Conservation (phyloP, 1,284 basidiomycete species). For the Mycocalia duriaeana region DNA sequence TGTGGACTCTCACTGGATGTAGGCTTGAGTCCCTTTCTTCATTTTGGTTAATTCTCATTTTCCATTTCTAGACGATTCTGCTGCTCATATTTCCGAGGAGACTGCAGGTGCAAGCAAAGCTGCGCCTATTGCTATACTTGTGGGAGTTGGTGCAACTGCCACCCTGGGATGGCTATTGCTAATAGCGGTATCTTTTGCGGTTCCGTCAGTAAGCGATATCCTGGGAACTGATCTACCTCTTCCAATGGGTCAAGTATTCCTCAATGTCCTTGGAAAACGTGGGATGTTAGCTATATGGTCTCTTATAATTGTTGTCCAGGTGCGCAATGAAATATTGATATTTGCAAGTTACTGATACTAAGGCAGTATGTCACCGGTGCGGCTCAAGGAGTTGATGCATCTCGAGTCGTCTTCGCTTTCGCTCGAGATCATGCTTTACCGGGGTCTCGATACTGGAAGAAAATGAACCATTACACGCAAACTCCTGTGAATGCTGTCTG, state of each 20-base stretch:
- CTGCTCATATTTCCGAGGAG: constrained; percentile 77
- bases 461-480: constrained; percentile 49
- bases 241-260: constrained; percentile 69
- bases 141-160: constrained; percentile 56
- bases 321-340: constrained; percentile 16
- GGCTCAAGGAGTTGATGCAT: constrained; percentile 72
- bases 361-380: constrained; percentile 66
- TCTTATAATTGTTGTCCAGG: constrained; percentile 67
- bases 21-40: constrained; percentile 18
- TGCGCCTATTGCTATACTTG: constrained; percentile 74
- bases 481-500: constrained; percentile 74
- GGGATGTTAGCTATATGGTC: constrained; percentile 72
- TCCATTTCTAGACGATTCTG: constrained; percentile 56
- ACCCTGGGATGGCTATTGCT: constrained; percentile 59
- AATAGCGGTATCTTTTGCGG: constrained; percentile 63
- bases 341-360: neutral
- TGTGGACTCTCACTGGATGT: constrained; percentile 79
- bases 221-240: constrained; percentile 49
- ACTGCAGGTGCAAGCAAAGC: constrained; percentile 59
- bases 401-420: constrained; percentile 71
- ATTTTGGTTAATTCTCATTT: neutral
- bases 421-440: constrained; percentile 70
- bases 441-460: constrained; percentile 64
- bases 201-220: constrained; percentile 49
- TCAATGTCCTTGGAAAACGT: constrained; percentile 58